phyloP scores from a whole-genome alignment of 257 asterid species.

The Nicotiana otophora region DNA sequence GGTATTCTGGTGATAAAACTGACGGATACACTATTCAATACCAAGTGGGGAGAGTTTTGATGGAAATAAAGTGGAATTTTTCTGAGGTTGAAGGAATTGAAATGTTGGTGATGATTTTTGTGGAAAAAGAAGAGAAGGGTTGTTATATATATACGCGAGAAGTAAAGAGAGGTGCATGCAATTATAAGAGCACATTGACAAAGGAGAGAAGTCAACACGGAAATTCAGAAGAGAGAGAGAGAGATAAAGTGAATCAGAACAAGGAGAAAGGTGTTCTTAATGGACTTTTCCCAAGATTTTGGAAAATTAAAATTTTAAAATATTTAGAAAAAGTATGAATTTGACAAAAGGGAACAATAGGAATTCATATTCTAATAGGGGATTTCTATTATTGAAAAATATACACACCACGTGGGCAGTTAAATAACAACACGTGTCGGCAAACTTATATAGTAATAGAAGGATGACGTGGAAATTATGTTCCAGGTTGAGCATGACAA shows the following conservation, averaged over 20 bases:
- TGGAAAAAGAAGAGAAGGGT: not conserved
- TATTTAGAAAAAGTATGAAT: not conserved
- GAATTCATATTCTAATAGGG: not conserved
- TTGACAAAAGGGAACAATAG: constrained; percentile 5
- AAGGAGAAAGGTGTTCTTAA: constrained; percentile 4
- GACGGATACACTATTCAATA: too few relatives aligned
- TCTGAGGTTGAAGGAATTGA: not conserved
- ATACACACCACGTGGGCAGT: too few relatives aligned
- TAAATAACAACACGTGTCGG: too few relatives aligned
- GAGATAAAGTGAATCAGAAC: not conserved
- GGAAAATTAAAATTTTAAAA: not conserved
- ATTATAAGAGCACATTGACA: constrained; percentile 12
- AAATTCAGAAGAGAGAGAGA: constrained; percentile 16
- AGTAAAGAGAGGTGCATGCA: not conserved
- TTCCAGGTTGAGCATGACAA: too few relatives aligned
- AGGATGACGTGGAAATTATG: too few relatives aligned
- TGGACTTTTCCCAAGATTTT: constrained; percentile 31
- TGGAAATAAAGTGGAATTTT: too few relatives aligned
- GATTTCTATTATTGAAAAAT: not conserved
- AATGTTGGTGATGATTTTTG: not conserved
- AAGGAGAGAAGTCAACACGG: constrained; percentile 28
- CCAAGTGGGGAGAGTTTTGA: too few relatives aligned
- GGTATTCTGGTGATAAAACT: too few relatives aligned
- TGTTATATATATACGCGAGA: constrained; percentile 10
- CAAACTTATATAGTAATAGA: too few relatives aligned